A percentile compares a stretch with the other conserved stretches of the same genome.
Evolutionary conservation across 2,329 filamentous ascomycete genomes (phyloP).

Genomic region (Xylaria sp.): DNA sequence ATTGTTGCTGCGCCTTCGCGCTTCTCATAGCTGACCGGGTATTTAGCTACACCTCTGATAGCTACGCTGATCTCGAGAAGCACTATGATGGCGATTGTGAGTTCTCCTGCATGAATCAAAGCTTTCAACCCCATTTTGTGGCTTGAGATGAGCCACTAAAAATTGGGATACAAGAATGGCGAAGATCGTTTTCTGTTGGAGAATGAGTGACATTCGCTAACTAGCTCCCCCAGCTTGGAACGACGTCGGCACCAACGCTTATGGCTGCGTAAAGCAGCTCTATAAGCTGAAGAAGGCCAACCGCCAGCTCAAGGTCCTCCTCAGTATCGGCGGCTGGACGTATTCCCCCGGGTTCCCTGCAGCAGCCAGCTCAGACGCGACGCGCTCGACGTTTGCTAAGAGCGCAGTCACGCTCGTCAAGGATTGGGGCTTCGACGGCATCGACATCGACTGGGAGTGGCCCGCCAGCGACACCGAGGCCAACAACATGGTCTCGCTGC

Average conservation of each 20-base stretch:
- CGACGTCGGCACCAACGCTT: conserved; percentile 75
- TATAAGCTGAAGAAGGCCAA: conserved; percentile 81
- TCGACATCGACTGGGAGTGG: conserved; percentile 57
- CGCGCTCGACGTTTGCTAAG: conserved; percentile 74
- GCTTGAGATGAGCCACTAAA: not conserved
- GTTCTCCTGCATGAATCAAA: conserved; percentile 35
- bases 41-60: conserved; percentile 70
- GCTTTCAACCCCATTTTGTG: not conserved
- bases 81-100: conserved; percentile 75
- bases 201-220: conserved; percentile 34
- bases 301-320: conserved; percentile 79
- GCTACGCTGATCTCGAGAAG: conserved; percentile 77
- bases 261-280: conserved; percentile 84
- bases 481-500: conserved; percentile 58
- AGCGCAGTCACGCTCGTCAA: conserved; percentile 76
- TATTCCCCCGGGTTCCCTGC: conserved; percentile 80
- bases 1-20: not conserved
- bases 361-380: conserved; percentile 70
- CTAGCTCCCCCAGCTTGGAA: conserved; percentile 60
- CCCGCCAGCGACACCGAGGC: conserved; percentile 54
- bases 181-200: not conserved
- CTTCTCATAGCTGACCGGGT: conserved; percentile 30
- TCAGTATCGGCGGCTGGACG: conserved; percentile 88
- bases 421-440: conserved; percentile 71
- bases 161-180: not conserved